These are phyloP conservation scores for Chloranthus sessilifolius DNA, from an alignment of 164 flowering plant genomes.

Conservation along the genomic window DNA sequence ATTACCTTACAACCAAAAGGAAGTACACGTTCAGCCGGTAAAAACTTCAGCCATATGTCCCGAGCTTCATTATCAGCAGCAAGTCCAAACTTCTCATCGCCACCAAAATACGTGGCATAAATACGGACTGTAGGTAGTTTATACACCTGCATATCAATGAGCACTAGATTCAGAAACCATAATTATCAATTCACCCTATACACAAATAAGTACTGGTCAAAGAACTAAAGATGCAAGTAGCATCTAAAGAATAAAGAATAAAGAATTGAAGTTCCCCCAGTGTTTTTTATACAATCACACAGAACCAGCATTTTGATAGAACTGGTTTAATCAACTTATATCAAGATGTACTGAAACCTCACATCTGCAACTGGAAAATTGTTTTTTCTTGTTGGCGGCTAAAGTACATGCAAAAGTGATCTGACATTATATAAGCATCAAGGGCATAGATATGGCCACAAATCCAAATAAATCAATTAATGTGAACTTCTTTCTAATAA, in stretches of 20 bases:
- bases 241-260: background rate
- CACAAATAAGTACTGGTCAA: background rate
- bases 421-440: too few species aligned
- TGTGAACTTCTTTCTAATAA: too few species aligned
- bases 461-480: too few species aligned
- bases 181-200: slow-evolving; percentile 1
- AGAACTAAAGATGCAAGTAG: background rate
- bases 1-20: slow-evolving; percentile 96
- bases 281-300: too few species aligned
- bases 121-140: slow-evolving; percentile 64
- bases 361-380: too few species aligned
- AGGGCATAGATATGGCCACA: too few species aligned
- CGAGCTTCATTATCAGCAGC: slow-evolving; percentile 81
- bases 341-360: too few species aligned
- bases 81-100: slow-evolving; percentile 87
- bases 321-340: too few species aligned
- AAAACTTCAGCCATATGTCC: slow-evolving; percentile 71
- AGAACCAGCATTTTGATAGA: too few species aligned
- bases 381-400: too few species aligned
- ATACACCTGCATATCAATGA: slow-evolving; percentile 48
- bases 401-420: too few species aligned
- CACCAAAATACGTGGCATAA: slow-evolving; percentile 98
- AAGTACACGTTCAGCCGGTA: slow-evolving; percentile 75
- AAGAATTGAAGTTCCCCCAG: too few species aligned
- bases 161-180: background rate